A percentile compares a stretch with the other conserved stretches of the same genome.
phyloP scores from a whole-genome alignment of 441 rosid genomes.

The Arabidopsis lyrata region DNA sequence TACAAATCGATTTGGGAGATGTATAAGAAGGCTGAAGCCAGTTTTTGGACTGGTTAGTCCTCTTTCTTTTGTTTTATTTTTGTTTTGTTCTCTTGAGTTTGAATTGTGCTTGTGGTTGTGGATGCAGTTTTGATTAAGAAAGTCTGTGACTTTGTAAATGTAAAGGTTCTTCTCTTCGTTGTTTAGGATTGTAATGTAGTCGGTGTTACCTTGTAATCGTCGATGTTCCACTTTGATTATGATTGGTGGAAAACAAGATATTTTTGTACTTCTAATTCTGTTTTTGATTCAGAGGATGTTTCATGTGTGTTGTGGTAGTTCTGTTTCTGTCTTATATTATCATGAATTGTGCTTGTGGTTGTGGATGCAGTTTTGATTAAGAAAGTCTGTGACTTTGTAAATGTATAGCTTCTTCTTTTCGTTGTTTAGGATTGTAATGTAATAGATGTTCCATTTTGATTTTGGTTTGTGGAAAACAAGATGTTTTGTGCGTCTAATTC shows the following conservation, averaged over 20 bases:
- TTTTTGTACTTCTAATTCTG: background rate
- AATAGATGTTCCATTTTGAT: background rate
- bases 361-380: constrained; percentile 10
- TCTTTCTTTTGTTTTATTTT: background rate
- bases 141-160: background rate
- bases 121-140: constrained; percentile 15
- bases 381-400: background rate
- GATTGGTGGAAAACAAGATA: background rate
- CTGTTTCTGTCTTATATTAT: background rate
- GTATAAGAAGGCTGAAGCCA: constrained; percentile 95
- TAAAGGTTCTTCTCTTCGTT: constrained; percentile 14
- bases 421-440: background rate
- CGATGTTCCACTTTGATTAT: background rate
- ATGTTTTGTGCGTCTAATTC: background rate
- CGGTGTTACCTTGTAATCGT: background rate
- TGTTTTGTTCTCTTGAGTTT: background rate
- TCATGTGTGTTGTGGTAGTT: constrained; percentile 13
- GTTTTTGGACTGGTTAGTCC: constrained; percentile 90
- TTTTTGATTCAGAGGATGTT: background rate
- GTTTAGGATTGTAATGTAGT: background rate
- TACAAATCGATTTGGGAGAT: constrained; percentile 86
- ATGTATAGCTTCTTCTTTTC: constrained; percentile 11
- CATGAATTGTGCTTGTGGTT: background rate
- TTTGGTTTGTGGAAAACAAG: background rate
- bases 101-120: background rate